A percentile compares a stretch with the other conserved stretches of the same genome.
Conservation (phyloP, 371 early-diverging fungal species). For the Furculomyces boomerangus region DNA sequence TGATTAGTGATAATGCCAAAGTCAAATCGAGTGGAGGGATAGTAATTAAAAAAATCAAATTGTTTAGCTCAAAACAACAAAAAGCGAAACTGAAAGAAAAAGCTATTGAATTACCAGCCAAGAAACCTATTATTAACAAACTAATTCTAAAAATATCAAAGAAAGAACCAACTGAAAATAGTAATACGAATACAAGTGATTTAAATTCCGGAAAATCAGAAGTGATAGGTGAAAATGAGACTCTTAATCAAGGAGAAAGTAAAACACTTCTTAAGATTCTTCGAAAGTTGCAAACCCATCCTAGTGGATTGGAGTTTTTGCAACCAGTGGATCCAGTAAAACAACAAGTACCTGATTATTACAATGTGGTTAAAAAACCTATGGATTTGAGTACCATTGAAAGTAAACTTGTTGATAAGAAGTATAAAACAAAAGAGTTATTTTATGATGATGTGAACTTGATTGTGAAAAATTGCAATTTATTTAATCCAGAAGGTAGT, state of each 20-base stretch:
- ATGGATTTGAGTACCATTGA: conserved; percentile 97
- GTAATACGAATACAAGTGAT: neutral
- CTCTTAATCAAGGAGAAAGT: neutral
- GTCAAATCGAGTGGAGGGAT: no score
- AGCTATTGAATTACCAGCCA: no score
- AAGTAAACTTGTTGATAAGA: conserved; percentile 29
- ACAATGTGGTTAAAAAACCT: conserved; percentile 73
- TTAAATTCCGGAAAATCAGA: no score
- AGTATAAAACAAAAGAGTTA: conserved; percentile 12
- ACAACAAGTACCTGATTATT: conserved; percentile 58
- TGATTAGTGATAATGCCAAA: no score
- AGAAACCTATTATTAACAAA: no score
- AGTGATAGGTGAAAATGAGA: neutral
- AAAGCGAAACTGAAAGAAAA: no score
- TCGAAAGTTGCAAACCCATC: conserved; percentile 19
- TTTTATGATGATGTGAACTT: conserved; percentile 38
- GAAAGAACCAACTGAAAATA: neutral
- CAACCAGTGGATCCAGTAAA: conserved; percentile 53
- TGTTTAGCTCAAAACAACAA: no score
- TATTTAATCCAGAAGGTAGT: conserved; percentile 67
- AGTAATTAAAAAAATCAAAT: no score
- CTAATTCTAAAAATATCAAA: no score
- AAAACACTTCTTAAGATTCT: conserved; percentile 11
- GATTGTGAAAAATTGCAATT: conserved; percentile 73
- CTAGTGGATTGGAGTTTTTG: conserved; percentile 26